phyloP scores from a whole-genome alignment of 139 green algal species.

The Coelastrella sp. region DNA sequence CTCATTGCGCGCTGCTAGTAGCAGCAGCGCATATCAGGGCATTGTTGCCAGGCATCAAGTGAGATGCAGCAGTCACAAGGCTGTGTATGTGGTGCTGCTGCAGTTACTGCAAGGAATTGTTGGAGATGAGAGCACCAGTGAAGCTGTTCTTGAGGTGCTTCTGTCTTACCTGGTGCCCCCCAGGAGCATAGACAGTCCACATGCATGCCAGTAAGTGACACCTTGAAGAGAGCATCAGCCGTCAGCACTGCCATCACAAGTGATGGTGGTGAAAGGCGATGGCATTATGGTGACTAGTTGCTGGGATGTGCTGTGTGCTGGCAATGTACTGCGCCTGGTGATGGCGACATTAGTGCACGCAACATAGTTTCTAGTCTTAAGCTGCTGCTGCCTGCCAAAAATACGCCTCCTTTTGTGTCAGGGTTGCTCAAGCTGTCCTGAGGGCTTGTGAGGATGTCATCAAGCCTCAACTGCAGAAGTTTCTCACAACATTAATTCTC shows the following conservation, averaged over 20 bases:
- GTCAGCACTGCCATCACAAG: no score
- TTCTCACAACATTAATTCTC: constrained; percentile 60
- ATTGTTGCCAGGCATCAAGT: no score
- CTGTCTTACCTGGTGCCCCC: constrained; percentile 64
- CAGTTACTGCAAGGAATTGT: constrained; percentile 52
- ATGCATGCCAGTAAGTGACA: constrained; percentile 31
- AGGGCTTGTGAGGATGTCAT: constrained; percentile 59
- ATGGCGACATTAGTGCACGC: no score
- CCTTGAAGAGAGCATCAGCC: no score
- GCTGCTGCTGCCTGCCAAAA: background rate
- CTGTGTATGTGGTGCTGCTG: background rate
- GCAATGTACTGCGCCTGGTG: no score
- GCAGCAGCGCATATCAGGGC: no score
- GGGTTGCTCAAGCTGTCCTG: constrained; percentile 63
- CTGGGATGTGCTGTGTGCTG: no score
- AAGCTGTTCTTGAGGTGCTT: constrained; percentile 68
- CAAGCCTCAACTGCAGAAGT: constrained; percentile 67
- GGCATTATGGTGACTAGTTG: no score
- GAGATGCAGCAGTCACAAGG: no score
- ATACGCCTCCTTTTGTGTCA: background rate
- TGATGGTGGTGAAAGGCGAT: no score
- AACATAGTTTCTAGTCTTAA: background rate
- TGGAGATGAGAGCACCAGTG: constrained; percentile 28
- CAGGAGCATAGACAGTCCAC: constrained; percentile 29
- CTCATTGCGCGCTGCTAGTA: no score